Percentiles rank a stretch among this genome's conserved stretches.
phyloP scores from a whole-genome alignment of 179 eudicot genomes.

The Actinidia polygama region DNA sequence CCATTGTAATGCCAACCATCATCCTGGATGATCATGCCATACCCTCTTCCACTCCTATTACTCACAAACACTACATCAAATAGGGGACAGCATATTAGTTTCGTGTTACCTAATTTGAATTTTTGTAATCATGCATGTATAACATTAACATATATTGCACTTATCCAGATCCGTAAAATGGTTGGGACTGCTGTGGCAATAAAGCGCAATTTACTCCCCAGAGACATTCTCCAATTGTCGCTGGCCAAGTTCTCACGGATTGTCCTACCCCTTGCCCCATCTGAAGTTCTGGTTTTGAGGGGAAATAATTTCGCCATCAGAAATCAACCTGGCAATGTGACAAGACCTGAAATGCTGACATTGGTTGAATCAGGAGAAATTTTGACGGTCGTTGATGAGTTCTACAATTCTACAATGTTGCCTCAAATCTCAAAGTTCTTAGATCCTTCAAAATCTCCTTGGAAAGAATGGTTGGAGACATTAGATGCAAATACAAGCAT shows the following conservation, averaged over 20 bases:
- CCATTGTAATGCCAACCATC: too few species aligned
- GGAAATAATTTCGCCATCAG: conserved; percentile 73
- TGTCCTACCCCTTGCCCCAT: conserved; percentile 87
- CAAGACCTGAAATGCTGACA: conserved; percentile 78
- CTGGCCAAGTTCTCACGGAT: conserved; percentile 81
- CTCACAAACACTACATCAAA: not conserved
- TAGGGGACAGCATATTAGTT: not conserved
- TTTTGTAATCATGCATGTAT: not conserved
- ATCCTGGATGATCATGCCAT: too few species aligned
- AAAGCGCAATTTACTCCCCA: conserved; percentile 83
- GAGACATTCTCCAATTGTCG: conserved; percentile 70
- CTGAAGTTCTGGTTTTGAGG: conserved; percentile 78
- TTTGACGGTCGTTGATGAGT: conserved; percentile 60
- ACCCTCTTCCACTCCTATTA: too few species aligned
- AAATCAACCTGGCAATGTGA: conserved; percentile 62
- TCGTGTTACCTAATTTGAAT: not conserved
- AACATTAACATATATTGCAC: conserved; percentile 1
- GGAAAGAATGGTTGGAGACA: conserved; percentile 81
- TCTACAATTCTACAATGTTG: conserved; percentile 55
- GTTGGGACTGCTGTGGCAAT: conserved; percentile 92
- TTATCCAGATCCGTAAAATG: conserved; percentile 94
- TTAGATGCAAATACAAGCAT: conserved; percentile 78
- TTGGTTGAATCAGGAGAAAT: conserved; percentile 79
- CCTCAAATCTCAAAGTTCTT: conserved; percentile 80
- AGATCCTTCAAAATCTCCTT: conserved; percentile 70